Evolutionary conservation across 495 filamentous ascomycete genomes (phyloP), one percentile per base, ranked within the genome.

Genomic region (Penicillium daleae): DNA sequence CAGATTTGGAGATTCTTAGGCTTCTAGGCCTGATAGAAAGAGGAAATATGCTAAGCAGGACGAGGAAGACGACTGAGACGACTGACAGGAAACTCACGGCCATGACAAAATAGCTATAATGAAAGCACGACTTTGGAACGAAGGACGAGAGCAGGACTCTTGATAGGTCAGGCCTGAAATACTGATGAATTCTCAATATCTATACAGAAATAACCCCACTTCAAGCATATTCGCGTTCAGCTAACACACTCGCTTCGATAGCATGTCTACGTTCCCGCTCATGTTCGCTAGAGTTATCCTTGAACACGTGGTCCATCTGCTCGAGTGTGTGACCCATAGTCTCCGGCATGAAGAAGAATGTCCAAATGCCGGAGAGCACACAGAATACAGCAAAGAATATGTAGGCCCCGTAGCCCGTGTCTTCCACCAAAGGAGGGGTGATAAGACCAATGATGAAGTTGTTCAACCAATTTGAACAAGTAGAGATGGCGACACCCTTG

Each of bases 351-450:
- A 85, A 83, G 62, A 80, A 80, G 56, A 64, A 84, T 0, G 81
- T 80, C 81, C 83, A 87, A 9, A 84, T 57, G 17, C 80, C 72
- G 4, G 82, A 75, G 4, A 86, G 73, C 13, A 85, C 50, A 70
- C 85, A 87, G 73, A 86, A 87, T 17, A 82, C 76, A 8, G 82
- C 84, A 65, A 86, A 86, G 68, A 86, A 86, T 6, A 79, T 68
- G 57, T 84, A 86, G 2, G 82, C 76, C 4, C 85, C 85, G 69
- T 80, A 86, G 3, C 82, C 81, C 0, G 82, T 84, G 56, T 81
- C 78, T 60, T 84, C 71, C 22, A 87, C 78, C 0, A 87, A 68
- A 4, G 82, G 83, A 1, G 83, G 83, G 2, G 82, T 85, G 62
- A 84, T 81, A 2, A 85, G 70, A 19, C 80, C 79, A 39, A 85